Evolutionary conservation across 768 basidiomycete species (phyloP).

Genomic region (Russula lepida): DNA sequence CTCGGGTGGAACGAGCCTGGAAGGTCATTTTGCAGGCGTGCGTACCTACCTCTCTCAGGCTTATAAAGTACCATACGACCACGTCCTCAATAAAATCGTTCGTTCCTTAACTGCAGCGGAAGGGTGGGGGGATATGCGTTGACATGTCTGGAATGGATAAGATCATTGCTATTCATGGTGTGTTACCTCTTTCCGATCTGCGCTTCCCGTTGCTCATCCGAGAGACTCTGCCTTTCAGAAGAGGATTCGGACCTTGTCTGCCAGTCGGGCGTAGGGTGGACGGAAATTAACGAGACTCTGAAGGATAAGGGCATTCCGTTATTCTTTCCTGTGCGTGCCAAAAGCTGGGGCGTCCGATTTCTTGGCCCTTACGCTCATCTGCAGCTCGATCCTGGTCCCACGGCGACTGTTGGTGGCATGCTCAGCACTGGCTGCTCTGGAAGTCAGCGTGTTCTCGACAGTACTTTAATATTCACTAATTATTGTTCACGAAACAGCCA

Average conservation of each 20-base stretch:
- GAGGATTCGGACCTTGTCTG: constrained; percentile 66
- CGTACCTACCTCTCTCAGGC: constrained; percentile 23
- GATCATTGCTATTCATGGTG: constrained; percentile 68
- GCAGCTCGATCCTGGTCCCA: constrained; percentile 69
- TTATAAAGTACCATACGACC: neutral
- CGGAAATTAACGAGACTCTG: constrained; percentile 61
- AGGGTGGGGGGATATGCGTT: constrained; percentile 62
- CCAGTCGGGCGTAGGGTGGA: constrained; percentile 66
- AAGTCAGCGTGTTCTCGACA: constrained; percentile 36
- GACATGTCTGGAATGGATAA: constrained; percentile 74
- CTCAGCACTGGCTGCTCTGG: constrained; percentile 81
- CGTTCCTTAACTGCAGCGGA: constrained; percentile 5
- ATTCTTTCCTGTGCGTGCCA: constrained; percentile 64
- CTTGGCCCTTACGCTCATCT: neutral
- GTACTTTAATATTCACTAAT: neutral
- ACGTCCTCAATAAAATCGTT: neutral
- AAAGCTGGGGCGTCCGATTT: neutral
- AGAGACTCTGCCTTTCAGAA: constrained; percentile 31
- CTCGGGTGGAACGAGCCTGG: constrained; percentile 74
- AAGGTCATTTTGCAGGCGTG: constrained; percentile 67
- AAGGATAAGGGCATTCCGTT: constrained; percentile 65
- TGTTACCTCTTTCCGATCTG: constrained; percentile 11
- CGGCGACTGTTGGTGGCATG: constrained; percentile 83
- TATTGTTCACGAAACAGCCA: constrained; percentile 36
- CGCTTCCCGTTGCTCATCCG: neutral